Percentiles rank a stretch among this genome's conserved stretches.
Evolutionary conservation across 257 asterid genomes (phyloP).

Genomic region (Primulina eburnea): DNA sequence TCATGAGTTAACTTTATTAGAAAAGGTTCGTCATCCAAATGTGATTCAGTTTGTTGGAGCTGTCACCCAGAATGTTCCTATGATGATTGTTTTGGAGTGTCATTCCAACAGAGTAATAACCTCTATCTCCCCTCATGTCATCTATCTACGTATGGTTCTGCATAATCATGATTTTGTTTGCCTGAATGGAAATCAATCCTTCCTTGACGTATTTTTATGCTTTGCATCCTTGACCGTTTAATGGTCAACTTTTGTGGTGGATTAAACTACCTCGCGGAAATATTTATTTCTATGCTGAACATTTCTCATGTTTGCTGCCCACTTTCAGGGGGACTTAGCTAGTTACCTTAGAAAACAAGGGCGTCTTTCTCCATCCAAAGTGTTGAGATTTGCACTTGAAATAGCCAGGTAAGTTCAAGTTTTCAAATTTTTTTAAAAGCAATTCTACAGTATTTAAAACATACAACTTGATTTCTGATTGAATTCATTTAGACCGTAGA

Average conservation of each 20-base stretch:
- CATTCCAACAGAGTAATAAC: slow-evolving; percentile 59
- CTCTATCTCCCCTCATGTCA: slow-evolving; percentile 23
- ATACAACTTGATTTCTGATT: no score
- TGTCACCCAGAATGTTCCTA: slow-evolving; percentile 91
- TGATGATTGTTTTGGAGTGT: slow-evolving; percentile 92
- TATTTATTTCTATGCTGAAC: not conserved
- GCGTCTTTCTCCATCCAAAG: slow-evolving; percentile 81
- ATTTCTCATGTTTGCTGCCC: slow-evolving; percentile 23
- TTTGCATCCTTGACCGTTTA: not conserved
- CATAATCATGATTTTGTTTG: not conserved
- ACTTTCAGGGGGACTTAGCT: slow-evolving; percentile 75
- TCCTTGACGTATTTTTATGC: not conserved
- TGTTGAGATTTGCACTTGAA: slow-evolving; percentile 84
- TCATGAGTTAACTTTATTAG: slow-evolving; percentile 77
- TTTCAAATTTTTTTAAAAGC: no score
- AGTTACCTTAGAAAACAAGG: slow-evolving; percentile 83
- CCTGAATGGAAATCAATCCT: not conserved
- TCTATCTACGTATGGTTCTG: not conserved
- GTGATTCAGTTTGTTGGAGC: slow-evolving; percentile 98
- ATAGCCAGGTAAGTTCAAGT: slow-evolving; percentile 68
- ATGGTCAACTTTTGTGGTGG: not conserved
- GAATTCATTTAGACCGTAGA: no score
- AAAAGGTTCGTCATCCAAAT: slow-evolving; percentile 97
- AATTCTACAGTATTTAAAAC: no score
- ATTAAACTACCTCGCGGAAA: not conserved